A percentile compares a stretch with the other conserved stretches of the same genome.
phyloP scores from a whole-genome alignment of 202 grass and related monocot species.

The Panicum hallii region DNA sequence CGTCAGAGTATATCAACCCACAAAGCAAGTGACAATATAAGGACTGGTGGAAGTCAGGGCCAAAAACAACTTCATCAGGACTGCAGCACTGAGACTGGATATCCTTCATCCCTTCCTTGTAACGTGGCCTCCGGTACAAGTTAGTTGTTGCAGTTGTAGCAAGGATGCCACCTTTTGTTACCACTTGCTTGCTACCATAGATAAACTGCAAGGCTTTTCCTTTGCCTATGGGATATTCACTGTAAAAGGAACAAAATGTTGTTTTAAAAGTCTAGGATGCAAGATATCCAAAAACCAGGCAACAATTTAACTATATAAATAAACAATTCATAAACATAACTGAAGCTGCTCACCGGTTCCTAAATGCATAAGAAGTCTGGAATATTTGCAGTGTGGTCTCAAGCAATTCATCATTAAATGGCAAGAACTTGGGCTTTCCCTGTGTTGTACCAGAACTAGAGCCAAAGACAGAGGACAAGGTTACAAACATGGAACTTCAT shows the following conservation, averaged over 20 bases:
- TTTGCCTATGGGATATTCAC: slow-evolving; percentile 75
- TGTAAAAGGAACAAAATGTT: slow-evolving; percentile 36
- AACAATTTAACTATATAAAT: not conserved
- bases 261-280: not conserved
- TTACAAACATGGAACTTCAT: slow-evolving; percentile 27
- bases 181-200: slow-evolving; percentile 82
- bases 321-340: not conserved
- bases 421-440: slow-evolving; percentile 91
- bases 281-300: slow-evolving; percentile 26
- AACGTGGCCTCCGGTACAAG: slow-evolving; percentile 67
- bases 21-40: slow-evolving; percentile 97
- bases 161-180: slow-evolving; percentile 79
- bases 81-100: slow-evolving; percentile 81
- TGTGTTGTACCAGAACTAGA: slow-evolving; percentile 94
- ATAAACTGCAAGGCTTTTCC: slow-evolving; percentile 95
- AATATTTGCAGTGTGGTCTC: slow-evolving; percentile 89
- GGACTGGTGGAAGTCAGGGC: slow-evolving; percentile 78
- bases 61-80: slow-evolving; percentile 86
- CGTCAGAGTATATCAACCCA: slow-evolving; percentile 76
- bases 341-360: slow-evolving; percentile 69
- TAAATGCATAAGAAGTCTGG: slow-evolving; percentile 87
- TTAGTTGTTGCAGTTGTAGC: slow-evolving; percentile 92
- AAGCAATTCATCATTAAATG: slow-evolving; percentile 94
- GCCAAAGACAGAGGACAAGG: slow-evolving; percentile 31
- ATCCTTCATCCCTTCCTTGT: slow-evolving; percentile 75